These are phyloP conservation scores for Suillus subaureus DNA, from an alignment of 768 basidiomycete species.

Conservation along the genomic window DNA sequence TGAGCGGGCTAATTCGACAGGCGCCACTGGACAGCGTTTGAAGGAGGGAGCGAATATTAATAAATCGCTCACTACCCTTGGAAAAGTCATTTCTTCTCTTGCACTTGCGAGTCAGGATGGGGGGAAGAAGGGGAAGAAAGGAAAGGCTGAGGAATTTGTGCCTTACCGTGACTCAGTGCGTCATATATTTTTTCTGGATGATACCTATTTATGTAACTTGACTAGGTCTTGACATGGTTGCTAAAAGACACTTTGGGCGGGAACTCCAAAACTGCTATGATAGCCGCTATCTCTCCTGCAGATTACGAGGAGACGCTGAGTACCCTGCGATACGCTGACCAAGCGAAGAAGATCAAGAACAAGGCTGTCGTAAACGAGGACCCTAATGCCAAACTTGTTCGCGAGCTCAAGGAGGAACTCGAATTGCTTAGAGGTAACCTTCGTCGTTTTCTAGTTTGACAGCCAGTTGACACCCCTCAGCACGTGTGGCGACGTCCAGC, in stretches of 20 bases:
- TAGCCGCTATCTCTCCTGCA: constrained; percentile 97
- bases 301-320: constrained; percentile 98
- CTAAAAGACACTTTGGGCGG: constrained; percentile 97
- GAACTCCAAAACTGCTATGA: constrained; percentile 99
- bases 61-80: constrained; percentile 95
- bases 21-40: constrained; percentile 92
- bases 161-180: constrained; percentile 96
- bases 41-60: constrained; percentile 99
- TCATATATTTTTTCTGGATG: constrained; percentile 15
- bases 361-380: constrained; percentile 99
- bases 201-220: constrained; percentile 3
- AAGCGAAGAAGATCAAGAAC: constrained; percentile 99
- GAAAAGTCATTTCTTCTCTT: constrained; percentile 94
- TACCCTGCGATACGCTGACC: constrained; percentile 96
- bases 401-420: constrained; percentile 98
- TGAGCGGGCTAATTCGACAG: constrained; percentile 96
- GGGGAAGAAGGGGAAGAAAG: constrained; percentile 86
- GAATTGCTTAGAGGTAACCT: constrained; percentile 81
- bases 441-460: constrained; percentile 13
- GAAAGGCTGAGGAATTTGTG: constrained; percentile 88
- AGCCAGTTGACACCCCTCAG: constrained; percentile 36
- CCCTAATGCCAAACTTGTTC: constrained; percentile 97
- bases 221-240: constrained; percentile 93
- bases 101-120: constrained; percentile 59
- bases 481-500: constrained; percentile 70